These are phyloP conservation scores for Takashimella koratensis DNA, from an alignment of 1,284 basidiomycete species.

Conservation along the genomic window DNA sequence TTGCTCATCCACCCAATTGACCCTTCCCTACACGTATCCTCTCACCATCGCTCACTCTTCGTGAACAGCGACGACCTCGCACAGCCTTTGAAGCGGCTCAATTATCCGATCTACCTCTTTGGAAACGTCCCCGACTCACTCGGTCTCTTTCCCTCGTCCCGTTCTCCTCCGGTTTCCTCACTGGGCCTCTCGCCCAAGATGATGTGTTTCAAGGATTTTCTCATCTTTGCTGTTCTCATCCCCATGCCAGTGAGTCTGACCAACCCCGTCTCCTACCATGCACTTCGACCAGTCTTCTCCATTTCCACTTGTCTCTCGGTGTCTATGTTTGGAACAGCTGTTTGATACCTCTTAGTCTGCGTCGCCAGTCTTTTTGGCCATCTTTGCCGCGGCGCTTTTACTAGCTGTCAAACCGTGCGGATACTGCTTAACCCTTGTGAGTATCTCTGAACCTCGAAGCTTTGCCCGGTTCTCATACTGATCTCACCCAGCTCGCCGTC, in stretches of 20 bases:
- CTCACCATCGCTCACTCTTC: too few relatives aligned
- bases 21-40: too few relatives aligned
- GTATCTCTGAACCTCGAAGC: slow-evolving; percentile 4
- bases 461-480: background rate
- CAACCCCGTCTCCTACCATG: too few relatives aligned
- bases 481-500: slow-evolving; percentile 25
- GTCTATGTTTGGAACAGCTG: background rate
- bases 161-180: too few relatives aligned
- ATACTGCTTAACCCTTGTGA: slow-evolving; percentile 34
- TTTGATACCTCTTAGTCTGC: slow-evolving; percentile 17
- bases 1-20: too few relatives aligned
- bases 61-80: too few relatives aligned
- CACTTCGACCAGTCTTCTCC: background rate
- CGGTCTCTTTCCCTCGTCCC: too few relatives aligned
- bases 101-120: too few relatives aligned
- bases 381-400: slow-evolving; percentile 24
- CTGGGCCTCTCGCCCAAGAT: slow-evolving; percentile 19
- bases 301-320: too few relatives aligned
- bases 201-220: slow-evolving; percentile 58
- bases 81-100: too few relatives aligned
- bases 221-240: slow-evolving; percentile 64
- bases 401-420: slow-evolving; percentile 33
- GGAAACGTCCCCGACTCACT: too few relatives aligned
- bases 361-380: slow-evolving; percentile 28
- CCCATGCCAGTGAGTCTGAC: slow-evolving; percentile 28